Percentiles rank a stretch among this genome's conserved stretches.
Conservation (phyloP, 163 green algal species). For the Scenedesmus sp. region DNA sequence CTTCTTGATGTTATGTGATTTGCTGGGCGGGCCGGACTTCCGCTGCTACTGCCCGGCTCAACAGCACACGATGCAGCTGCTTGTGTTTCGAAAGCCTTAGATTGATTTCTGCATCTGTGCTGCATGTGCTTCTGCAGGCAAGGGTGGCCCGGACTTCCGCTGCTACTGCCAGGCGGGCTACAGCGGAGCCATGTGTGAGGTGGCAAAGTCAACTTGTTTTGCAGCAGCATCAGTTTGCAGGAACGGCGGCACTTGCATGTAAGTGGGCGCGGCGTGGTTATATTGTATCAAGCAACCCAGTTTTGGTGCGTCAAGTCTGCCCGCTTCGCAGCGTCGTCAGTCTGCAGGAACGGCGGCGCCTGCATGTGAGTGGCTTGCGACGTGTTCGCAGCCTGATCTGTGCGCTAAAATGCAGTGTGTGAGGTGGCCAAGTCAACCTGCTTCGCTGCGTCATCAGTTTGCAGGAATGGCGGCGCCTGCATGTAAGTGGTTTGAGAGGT, state of each 20-base stretch:
- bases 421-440: not conserved
- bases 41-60: not conserved
- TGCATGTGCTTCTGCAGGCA: not conserved
- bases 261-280: not conserved
- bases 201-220: not conserved
- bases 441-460: not conserved
- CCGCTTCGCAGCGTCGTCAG: not conserved
- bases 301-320: too few relatives aligned
- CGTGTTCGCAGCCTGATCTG: too few relatives aligned
- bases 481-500: not conserved
- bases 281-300: too few relatives aligned
- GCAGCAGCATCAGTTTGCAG: not conserved
- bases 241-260: conserved; percentile 2
- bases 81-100: too few relatives aligned
- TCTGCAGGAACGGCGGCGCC: not conserved
- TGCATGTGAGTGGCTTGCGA: not conserved
- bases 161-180: not conserved
- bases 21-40: not conserved
- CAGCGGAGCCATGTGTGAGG: conserved; percentile 9
- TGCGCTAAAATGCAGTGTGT: not conserved
- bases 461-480: not conserved
- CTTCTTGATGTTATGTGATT: too few relatives aligned
- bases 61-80: not conserved
- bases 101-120: too few relatives aligned
- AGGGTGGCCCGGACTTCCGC: not conserved